Evolutionary conservation across 305 asterid genomes (phyloP).

Genomic region (Striga hermonthica): DNA sequence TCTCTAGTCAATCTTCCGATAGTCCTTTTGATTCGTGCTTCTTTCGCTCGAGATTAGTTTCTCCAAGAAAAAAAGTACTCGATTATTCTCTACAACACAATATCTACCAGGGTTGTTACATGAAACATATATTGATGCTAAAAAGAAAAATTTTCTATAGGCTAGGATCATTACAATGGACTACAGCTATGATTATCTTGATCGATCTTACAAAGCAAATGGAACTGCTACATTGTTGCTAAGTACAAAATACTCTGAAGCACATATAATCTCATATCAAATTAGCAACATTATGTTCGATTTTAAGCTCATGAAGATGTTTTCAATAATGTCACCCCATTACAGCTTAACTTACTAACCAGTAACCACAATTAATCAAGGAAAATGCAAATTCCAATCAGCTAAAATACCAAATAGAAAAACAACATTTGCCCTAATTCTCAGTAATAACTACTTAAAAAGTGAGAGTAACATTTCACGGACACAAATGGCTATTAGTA

Average conservation of each 20-base stretch:
- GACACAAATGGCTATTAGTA: conserved; percentile 28
- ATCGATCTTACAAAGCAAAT: neutral
- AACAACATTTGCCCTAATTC: neutral
- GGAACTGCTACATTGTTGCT: too few relatives aligned
- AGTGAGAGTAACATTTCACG: neutral
- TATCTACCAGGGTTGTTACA: conserved; percentile 2
- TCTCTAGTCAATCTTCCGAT: neutral
- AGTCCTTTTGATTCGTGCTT: neutral
- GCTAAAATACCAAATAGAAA: conserved; percentile 8
- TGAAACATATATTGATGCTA: conserved; percentile 4
- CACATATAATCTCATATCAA: conserved; percentile 1
- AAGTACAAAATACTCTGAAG: neutral
- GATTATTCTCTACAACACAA: neutral
- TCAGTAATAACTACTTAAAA: neutral
- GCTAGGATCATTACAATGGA: neutral
- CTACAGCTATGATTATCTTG: neutral
- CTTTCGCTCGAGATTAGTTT: conserved; percentile 18
- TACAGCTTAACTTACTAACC: conserved; percentile 1
- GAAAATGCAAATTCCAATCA: neutral
- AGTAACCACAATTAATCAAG: neutral
- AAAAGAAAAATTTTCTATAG: neutral
- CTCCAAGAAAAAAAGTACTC: conserved; percentile 7
- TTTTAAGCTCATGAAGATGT: neutral
- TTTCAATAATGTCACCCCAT: neutral
- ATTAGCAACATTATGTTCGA: neutral